Base-by-base conservation (phyloP, 176 grass and related monocot genomes). In the Oryza australiensis region DNA sequence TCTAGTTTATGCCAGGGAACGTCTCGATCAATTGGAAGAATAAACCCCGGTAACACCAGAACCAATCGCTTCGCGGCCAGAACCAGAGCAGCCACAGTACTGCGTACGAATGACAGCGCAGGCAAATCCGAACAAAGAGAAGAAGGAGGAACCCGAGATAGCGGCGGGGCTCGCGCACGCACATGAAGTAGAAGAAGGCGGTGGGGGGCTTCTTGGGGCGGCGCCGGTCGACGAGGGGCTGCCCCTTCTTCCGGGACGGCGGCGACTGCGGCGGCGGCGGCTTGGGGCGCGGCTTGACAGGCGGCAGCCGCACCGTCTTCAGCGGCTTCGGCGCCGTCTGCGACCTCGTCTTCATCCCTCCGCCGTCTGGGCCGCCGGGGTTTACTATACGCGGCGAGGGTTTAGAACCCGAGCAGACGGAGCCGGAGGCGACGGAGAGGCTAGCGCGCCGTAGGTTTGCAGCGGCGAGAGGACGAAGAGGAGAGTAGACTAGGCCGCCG, bases 171-270 rank as follows among this genome's bases (percentile, higher is more conserved):
- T 51, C 11, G 5, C 7, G 55, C 74, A 28, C 90, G 22, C n/a
- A 97, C 95, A 98, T 80, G 83, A 86, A 98, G 65, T 70, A 98
- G 92, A 98, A 98, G 90, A 98, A 98, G 74, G 95, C 95, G 14
- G 95, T 94, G 67, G 94, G 76, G 64, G 81, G 94, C 77, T 94
- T 94, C 88, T 94, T 94, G 70, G 92, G 89, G 45, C 88, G 80
- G 75, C 84, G 70, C 72, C 57, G 86, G 62, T 89, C 92, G 74
- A 71, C 72, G 35, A 81, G 37, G 20, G 70, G 15, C 10, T 65
- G 12, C 18, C 73, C 46, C 66, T 89, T 84, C 80, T 86, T 88
- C 78, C 79, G 77, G 24, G 82, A 11, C 64, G 77, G 77, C 11
- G 16, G 48, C 74, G 77, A 77, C 14, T 71, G 64, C 38, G 64